Base-by-base conservation (phyloP, 2,329 filamentous ascomycete species). In the Exophiala aquamarina region DNA sequence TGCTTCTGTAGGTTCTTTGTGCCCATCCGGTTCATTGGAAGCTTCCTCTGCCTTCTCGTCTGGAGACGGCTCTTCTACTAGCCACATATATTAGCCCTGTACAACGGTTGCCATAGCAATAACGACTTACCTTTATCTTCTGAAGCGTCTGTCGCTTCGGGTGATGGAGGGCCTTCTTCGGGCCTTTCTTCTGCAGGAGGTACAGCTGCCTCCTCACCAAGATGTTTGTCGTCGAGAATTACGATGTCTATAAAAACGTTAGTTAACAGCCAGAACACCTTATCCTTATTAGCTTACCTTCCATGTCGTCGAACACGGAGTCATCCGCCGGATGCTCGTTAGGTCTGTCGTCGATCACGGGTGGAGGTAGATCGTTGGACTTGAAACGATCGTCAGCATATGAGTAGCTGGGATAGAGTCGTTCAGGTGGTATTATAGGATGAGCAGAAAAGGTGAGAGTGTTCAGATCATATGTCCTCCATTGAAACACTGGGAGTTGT, bases 401-500 rank as follows among this genome's bases (percentile, higher is more conserved):
- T 14, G 29, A 45, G 17, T 50, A 49, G 47, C 31, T 48, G 46
- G 49, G 49, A 29, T 47, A 36, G 11, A 52, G 40, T 44, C 34
- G 39, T 26, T 52, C 49, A 28, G 43, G 41, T 47, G 54, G 49
- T 41, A 55, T 48, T 13, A 57, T 53, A 50, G 54, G 54, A 70
- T 62, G 59, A 65, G 63, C 59, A 68, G 64, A 55, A 57, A 63
- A 58, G 62, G 63, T 53, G 62, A 70, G 54, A 55, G 67, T 67
- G 52, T 62, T 54, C 61, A 52, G 63, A 60, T 73, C 68, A 61
- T 68, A 63, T 44, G 60, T 64, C 58, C 70, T 67, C 62, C 72
- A 73, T 56, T 67, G 53, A 62, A 65, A 72, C 47, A 55, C 53
- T 61, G 69, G 64, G 63, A 71, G 54, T 46, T 68, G 50, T 64